Conservation (phyloP, 306 rosid genomes). For the Fragaria vesca region DNA sequence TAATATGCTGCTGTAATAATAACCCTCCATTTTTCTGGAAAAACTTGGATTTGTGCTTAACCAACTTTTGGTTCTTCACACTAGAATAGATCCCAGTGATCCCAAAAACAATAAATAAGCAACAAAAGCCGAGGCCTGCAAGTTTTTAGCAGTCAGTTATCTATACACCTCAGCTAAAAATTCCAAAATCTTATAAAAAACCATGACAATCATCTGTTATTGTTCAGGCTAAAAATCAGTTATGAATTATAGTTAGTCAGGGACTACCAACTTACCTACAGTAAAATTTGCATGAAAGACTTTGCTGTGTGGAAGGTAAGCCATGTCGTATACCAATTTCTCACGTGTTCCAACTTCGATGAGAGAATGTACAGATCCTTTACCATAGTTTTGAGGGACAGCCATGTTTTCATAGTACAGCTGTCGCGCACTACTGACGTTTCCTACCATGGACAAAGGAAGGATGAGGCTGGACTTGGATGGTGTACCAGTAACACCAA, state of each 20-base stretch:
- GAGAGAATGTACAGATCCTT: neutral
- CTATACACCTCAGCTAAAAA: neutral
- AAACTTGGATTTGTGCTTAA: neutral
- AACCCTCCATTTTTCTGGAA: slow-evolving; percentile 9
- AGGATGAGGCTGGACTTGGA: neutral
- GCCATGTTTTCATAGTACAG: neutral
- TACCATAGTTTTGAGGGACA: neutral
- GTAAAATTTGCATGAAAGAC: neutral
- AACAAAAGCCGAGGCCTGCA: neutral
- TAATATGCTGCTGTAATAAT: neutral
- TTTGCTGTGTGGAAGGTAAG: neutral
- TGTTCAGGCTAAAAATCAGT: neutral
- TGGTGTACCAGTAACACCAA: neutral
- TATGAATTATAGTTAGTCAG: neutral
- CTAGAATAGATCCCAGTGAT: neutral
- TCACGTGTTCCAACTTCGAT: neutral
- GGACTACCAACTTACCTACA: neutral
- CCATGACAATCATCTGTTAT: neutral
- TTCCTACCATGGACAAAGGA: neutral
- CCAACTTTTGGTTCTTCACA: neutral
- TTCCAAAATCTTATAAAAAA: neutral
- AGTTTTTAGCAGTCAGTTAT: neutral
- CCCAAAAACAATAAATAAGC: neutral
- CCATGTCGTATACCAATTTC: neutral
- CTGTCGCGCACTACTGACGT: neutral